Conservation (phyloP, 129 eudicot species). For the Lonicera japonica region DNA sequence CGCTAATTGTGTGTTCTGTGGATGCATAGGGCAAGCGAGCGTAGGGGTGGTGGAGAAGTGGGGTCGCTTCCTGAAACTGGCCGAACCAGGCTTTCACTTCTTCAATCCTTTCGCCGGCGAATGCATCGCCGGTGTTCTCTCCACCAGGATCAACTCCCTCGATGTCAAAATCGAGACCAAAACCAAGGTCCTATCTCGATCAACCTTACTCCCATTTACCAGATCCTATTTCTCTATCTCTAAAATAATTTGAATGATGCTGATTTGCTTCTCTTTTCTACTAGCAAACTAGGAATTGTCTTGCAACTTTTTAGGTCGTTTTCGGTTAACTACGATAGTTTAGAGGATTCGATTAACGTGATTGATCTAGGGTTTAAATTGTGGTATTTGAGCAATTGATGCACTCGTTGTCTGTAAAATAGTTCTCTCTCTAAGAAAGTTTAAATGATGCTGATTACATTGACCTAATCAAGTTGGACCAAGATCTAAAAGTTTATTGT, state of each 20-base stretch:
- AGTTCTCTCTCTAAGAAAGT: too few relatives aligned
- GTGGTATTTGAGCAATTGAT: background rate
- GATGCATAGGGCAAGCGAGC: slow-evolving; percentile 88
- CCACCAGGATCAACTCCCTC: slow-evolving; percentile 83
- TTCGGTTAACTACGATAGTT: background rate
- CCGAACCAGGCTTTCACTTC: slow-evolving; percentile 78
- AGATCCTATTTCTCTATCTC: background rate
- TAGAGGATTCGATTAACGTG: background rate
- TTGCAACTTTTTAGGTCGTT: background rate
- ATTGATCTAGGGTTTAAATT: background rate
- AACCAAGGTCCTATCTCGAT: slow-evolving; percentile 98
- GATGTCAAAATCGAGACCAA: slow-evolving; percentile 95
- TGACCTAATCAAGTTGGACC: too few relatives aligned
- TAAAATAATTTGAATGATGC: too few relatives aligned
- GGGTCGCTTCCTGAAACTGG: slow-evolving; percentile 80
- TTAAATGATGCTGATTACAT: too few relatives aligned
- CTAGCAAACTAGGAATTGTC: background rate
- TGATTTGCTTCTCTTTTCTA: background rate
- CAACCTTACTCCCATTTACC: background rate
- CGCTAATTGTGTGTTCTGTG: slow-evolving; percentile 42
- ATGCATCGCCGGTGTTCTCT: slow-evolving; percentile 68
- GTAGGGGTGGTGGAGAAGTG: slow-evolving; percentile 77
- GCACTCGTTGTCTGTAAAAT: background rate
- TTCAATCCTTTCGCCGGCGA: slow-evolving; percentile 82
- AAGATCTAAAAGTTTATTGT: too few relatives aligned